Percentiles rank a stretch among this genome's conserved stretches.
Evolutionary conservation across 2,329 filamentous ascomycete species (phyloP).

Genomic region (Exophiala sp.): DNA sequence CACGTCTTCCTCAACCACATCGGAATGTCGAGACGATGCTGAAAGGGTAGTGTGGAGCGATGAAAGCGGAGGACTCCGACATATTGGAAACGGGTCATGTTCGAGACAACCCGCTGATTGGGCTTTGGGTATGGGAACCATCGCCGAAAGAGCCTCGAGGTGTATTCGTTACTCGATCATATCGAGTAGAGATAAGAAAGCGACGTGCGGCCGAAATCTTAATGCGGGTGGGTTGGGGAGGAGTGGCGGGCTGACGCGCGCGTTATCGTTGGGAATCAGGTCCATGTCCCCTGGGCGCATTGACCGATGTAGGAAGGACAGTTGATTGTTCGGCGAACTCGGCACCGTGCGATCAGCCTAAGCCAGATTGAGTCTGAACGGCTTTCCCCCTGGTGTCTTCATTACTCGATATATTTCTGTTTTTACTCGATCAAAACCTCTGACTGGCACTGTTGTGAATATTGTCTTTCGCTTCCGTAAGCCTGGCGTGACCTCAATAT

Average conservation of each 20-base stretch:
- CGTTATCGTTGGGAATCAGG: conserved; percentile 19
- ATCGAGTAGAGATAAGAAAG: conserved; percentile 25
- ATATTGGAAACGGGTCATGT: not conserved
- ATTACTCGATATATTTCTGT: conserved; percentile 24
- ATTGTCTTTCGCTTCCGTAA: conserved; percentile 5
- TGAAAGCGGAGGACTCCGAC: conserved; percentile 19
- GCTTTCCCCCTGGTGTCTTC: conserved; percentile 1
- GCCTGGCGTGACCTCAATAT: conserved; percentile 1
- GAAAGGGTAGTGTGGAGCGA: conserved; percentile 10
- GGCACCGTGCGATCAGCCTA: conserved; percentile 12
- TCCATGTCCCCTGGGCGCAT: not conserved
- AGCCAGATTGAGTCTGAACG: conserved; percentile 12
- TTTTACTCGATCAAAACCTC: conserved; percentile 29
- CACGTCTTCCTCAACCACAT: conserved; percentile 4
- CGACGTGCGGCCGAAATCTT: conserved; percentile 1
- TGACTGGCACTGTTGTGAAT: conserved; percentile 12
- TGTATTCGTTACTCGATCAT: conserved; percentile 27
- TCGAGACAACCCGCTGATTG: conserved; percentile 7
- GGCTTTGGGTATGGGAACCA: not conserved
- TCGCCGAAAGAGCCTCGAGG: not conserved
- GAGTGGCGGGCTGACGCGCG: conserved; percentile 4
- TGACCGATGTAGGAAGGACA: not conserved
- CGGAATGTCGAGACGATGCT: conserved; percentile 2
- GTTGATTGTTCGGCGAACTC: conserved; percentile 8
- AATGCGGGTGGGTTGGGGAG: conserved; percentile 1